Conservation (phyloP, 306 rosid genomes). For the Prunus salicina region DNA sequence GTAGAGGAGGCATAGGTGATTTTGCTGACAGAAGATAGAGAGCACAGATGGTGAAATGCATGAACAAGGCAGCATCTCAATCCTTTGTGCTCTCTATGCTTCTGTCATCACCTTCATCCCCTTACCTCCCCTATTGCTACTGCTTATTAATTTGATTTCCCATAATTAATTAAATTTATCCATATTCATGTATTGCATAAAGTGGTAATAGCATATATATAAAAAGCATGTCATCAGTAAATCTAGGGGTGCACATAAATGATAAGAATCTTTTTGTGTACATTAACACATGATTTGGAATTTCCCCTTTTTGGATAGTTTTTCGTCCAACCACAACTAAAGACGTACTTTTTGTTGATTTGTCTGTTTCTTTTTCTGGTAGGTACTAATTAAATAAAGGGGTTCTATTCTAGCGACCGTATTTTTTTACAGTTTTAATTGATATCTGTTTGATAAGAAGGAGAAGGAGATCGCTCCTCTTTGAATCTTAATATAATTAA, state of each 20-base stretch:
- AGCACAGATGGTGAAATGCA: constrained; percentile 79
- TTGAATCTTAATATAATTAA: too few relatives aligned
- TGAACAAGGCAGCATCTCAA: constrained; percentile 40
- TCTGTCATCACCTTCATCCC: constrained; percentile 58
- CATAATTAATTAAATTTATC: too few relatives aligned
- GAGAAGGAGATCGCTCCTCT: too few relatives aligned
- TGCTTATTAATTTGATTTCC: not conserved
- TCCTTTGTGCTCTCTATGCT: constrained; percentile 86
- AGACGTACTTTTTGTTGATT: not conserved
- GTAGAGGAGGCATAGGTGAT: constrained; percentile 31
- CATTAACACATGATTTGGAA: not conserved
- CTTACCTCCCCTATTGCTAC: constrained; percentile 6
- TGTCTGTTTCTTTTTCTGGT: too few relatives aligned
- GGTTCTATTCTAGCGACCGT: too few relatives aligned
- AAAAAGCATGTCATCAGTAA: not conserved
- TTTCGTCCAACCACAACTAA: not conserved
- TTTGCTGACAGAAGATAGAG: constrained; percentile 92
- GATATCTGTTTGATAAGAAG: too few relatives aligned
- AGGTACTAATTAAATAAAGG: too few relatives aligned
- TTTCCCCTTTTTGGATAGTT: not conserved
- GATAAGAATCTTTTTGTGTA: too few relatives aligned
- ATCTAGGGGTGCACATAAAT: not conserved
- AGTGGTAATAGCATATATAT: not conserved
- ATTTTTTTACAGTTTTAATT: too few relatives aligned
- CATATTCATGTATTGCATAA: too few relatives aligned